Conservation (phyloP, 768 basidiomycete genomes). For the Filobasidium wieringae region DNA sequence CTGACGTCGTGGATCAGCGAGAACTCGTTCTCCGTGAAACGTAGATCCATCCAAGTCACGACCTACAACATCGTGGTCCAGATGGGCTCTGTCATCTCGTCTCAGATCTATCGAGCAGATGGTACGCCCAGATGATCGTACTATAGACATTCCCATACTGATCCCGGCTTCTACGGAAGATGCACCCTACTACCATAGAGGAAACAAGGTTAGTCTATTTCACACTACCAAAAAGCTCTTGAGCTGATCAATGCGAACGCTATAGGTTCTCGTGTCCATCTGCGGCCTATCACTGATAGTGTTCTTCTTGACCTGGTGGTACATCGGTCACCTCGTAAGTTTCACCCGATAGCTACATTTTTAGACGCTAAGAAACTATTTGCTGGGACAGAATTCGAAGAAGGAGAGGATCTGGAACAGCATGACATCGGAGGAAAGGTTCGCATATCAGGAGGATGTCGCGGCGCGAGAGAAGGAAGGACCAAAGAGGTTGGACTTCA, state of each 20-base stretch:
- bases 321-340: conserved; percentile 8
- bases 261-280: conserved; percentile 50
- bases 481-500: conserved; percentile 14
- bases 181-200: conserved; percentile 46
- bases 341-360: not conserved
- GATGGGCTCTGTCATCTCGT: conserved; percentile 33
- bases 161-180: conserved; percentile 1
- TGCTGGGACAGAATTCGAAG: conserved; percentile 45
- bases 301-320: conserved; percentile 42
- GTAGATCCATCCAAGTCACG: conserved; percentile 9
- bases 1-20: conserved; percentile 15
- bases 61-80: conserved; percentile 60
- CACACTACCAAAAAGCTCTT: too few species aligned
- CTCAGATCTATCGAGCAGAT: conserved; percentile 47
- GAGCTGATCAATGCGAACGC: too few species aligned
- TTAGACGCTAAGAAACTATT: conserved; percentile 43
- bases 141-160: not conserved
- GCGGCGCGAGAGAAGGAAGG: conserved; percentile 43
- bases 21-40: conserved; percentile 17
- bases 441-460: conserved; percentile 52
- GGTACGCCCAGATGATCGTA: conserved; percentile 5
- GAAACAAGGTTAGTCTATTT: too few species aligned
- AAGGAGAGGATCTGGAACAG: conserved; percentile 48
- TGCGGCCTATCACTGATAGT: conserved; percentile 48
- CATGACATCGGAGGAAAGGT: conserved; percentile 47